Conservation (phyloP, 345 rosid species). For the Bruguiera sexangula region DNA sequence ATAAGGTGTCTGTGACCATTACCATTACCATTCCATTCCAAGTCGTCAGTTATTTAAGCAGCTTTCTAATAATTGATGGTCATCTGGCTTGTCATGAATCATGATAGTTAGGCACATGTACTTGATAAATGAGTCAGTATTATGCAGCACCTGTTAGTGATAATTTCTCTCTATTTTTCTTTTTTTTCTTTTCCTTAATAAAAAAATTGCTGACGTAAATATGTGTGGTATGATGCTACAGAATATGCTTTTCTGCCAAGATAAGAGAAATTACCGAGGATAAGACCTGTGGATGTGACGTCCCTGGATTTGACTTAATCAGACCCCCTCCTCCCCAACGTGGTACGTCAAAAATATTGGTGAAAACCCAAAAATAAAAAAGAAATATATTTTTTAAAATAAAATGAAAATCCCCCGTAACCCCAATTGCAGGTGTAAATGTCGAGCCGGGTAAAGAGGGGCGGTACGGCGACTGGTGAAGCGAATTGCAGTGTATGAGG, state of each 20-base stretch:
- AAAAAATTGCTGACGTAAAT: neutral
- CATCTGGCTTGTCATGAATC: constrained; percentile 13
- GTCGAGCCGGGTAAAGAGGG: constrained; percentile 6
- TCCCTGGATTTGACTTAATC: constrained; percentile 36
- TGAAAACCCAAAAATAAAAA: neutral
- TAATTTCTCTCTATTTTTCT: too few relatives aligned
- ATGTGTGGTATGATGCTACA: constrained; percentile 23
- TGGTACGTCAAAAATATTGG: constrained; percentile 3
- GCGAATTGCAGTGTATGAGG: neutral
- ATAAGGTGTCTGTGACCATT: too few relatives aligned
- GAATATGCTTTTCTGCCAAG: constrained; percentile 47
- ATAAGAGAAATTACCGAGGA: constrained; percentile 60
- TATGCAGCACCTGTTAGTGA: too few relatives aligned
- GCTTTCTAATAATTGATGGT: constrained; percentile 11
- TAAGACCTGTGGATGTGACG: constrained; percentile 52
- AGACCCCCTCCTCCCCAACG: constrained; percentile 4
- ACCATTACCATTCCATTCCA: too few relatives aligned
- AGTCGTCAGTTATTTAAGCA: constrained; percentile 9
- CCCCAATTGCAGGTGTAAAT: constrained; percentile 18
- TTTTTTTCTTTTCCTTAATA: neutral
- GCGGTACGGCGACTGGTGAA: neutral
- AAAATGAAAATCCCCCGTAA: neutral
- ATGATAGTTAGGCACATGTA: constrained; percentile 24
- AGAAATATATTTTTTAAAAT: neutral
- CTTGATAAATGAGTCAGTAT: too few relatives aligned